These are phyloP conservation scores for Rhynchosporium secalis DNA, from an alignment of 2,329 filamentous ascomycete genomes.

Conservation along the genomic window DNA sequence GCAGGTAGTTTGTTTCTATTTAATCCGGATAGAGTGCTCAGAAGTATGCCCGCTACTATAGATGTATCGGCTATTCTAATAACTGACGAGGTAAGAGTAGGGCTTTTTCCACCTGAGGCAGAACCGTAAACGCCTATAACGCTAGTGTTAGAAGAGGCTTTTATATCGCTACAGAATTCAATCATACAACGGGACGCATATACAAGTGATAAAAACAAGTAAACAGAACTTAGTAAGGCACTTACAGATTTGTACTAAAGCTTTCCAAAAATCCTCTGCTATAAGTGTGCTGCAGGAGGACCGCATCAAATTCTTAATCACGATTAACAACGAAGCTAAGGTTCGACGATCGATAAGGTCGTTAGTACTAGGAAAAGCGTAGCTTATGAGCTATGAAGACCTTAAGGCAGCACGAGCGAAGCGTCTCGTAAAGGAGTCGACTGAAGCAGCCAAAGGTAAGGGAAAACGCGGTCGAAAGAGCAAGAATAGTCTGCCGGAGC, in stretches of 20 bases:
- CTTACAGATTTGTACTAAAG: slow-evolving; percentile 33
- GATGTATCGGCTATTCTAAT: too few species aligned
- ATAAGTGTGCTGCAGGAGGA: slow-evolving; percentile 37
- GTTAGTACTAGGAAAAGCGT: slow-evolving; percentile 22
- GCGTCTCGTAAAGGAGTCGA: not conserved
- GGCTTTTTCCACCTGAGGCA: too few species aligned
- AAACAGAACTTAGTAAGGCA: slow-evolving; percentile 30
- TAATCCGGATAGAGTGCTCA: slow-evolving; percentile 24
- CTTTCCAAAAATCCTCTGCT: slow-evolving; percentile 32
- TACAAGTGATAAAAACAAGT: slow-evolving; percentile 2
- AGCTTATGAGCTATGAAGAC: slow-evolving; percentile 40
- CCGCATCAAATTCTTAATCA: slow-evolving; percentile 30
- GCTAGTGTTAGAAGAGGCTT: too few species aligned
- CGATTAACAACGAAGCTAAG: slow-evolving; percentile 27
- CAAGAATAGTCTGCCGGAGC: slow-evolving; percentile 18
- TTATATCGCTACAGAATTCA: too few species aligned
- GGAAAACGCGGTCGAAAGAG: slow-evolving; percentile 25
- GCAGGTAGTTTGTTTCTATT: slow-evolving; percentile 24
- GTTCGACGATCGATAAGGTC: slow-evolving; percentile 24
- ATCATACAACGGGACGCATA: too few species aligned
- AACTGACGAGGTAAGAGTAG: too few species aligned
- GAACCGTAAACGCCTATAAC: too few species aligned
- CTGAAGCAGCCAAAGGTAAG: slow-evolving; percentile 20
- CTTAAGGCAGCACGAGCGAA: slow-evolving; percentile 25
- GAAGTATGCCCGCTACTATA: not conserved